A percentile compares a stretch with the other conserved stretches of the same genome.
phyloP scores from a whole-genome alignment of 441 rosid species.

The Macaranga tanarius region DNA sequence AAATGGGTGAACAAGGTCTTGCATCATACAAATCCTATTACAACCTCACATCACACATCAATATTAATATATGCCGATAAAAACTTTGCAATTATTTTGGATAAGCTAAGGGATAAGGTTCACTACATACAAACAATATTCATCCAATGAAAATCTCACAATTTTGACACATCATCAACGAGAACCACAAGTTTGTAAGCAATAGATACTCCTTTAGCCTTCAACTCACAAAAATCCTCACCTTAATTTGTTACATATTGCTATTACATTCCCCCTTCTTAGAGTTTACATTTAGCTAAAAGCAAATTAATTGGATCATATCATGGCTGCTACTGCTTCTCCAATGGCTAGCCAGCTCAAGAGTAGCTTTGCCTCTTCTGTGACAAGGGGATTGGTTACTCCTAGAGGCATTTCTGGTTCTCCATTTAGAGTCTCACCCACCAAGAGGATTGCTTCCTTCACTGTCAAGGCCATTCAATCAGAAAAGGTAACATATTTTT shows the following conservation, averaged over 20 bases:
- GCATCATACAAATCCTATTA: no score
- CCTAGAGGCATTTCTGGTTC: conserved; percentile 71
- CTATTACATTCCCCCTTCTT: background rate
- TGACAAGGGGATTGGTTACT: conserved; percentile 39
- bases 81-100: conserved; percentile 16
- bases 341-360: conserved; percentile 90
- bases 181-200: conserved; percentile 40
- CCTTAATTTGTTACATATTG: conserved; percentile 23
- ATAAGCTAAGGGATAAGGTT: conserved; percentile 61
- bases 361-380: conserved; percentile 68
- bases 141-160: conserved; percentile 45
- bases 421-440: conserved; percentile 50
- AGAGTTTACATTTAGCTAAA: conserved; percentile 19
- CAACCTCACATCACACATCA: background rate
- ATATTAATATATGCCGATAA: background rate
- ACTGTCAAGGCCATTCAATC: conserved; percentile 69
- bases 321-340: conserved; percentile 63
- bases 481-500: conserved; percentile 58
- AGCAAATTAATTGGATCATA: background rate
- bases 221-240: conserved; percentile 13
- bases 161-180: conserved; percentile 30
- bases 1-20: no score
- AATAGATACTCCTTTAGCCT: conserved; percentile 37
- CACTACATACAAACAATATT: conserved; percentile 3
- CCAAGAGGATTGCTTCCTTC: conserved; percentile 55